Base-by-base conservation (phyloP, 108 stramenopile genomes). In the Asterionellopsis glacialis region DNA sequence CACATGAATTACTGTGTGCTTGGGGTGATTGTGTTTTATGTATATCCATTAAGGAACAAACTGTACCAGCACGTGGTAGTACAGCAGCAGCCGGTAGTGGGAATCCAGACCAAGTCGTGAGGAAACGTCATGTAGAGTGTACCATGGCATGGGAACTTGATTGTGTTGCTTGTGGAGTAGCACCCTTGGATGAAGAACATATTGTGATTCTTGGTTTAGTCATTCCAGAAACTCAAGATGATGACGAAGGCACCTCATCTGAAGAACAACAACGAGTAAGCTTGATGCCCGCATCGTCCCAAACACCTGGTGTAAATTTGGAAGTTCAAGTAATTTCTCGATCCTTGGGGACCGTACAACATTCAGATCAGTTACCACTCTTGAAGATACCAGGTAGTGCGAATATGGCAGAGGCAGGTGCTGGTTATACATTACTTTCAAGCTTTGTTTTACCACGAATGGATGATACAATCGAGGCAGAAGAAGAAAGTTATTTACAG, bases 111-210 rank as follows among this genome's bases (percentile, higher is more conserved):
- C 21, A 49, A 48, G n/a, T 22, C 14, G 49, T 44, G 1, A 53
- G 15, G 25, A 62, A 58, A 38, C 27, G 64, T 47, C 48, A 68
- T 27, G 91, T 87, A 0, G 68, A 81, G 41, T 84, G 83, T 53
- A 77, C 60, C 22, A 88, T 88, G 87, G 91, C 91, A n/a, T 93
- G 91, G 91, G 85, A 88, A 54, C 67, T 93, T 52, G 91, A 88
- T 61, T 88, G 87, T 63, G 85, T 87, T 10, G 87, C 87, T 10
- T 83, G 81, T 64, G 81, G 82, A 19, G 87, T 81, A 1, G 81
- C 58, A 3, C 91, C 91, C 11, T 24, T 93, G 44, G 87, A 93
- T 70, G 59, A 52, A 48, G 73, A 80, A 24, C 82, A 89, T 70
- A 71, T 88, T 21, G 67, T 79, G n/a, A 82, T 93, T 11, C 66